A percentile compares a stretch with the other conserved stretches of the same genome.
Conservation (phyloP, 768 basidiomycete species). For the Termitomyces heimii region DNA sequence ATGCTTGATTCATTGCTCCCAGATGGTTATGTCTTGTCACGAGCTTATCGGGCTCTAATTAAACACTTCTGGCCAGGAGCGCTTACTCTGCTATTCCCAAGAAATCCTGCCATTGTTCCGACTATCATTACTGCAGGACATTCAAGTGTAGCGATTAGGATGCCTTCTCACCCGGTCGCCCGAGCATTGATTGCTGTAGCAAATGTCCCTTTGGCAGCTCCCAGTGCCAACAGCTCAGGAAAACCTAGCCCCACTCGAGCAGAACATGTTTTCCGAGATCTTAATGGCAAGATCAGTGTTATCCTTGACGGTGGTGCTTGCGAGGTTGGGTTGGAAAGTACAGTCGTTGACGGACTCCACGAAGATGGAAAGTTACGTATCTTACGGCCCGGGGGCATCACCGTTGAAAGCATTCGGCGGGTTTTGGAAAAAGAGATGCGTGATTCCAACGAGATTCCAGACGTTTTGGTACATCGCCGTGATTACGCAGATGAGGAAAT, state of each 20-base stretch:
- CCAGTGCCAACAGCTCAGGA: slow-evolving; percentile 92
- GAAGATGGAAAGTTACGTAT: slow-evolving; percentile 73
- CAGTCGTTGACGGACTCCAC: slow-evolving; percentile 86
- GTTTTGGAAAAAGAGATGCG: slow-evolving; percentile 40
- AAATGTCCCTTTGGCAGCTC: slow-evolving; percentile 81
- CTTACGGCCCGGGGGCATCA: slow-evolving; percentile 87
- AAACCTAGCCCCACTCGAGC: slow-evolving; percentile 92
- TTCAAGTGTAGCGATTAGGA: slow-evolving; percentile 80
- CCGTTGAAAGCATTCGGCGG: slow-evolving; percentile 78
- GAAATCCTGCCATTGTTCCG: slow-evolving; percentile 55
- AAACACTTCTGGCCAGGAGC: slow-evolving; percentile 93
- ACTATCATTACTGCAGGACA: slow-evolving; percentile 75
- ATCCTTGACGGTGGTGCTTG: slow-evolving; percentile 94
- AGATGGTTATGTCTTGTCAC: slow-evolving; percentile 49
- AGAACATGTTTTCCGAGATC: slow-evolving; percentile 76
- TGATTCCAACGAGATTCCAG: slow-evolving; percentile 31
- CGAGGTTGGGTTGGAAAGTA: slow-evolving; percentile 89
- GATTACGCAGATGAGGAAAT: slow-evolving; percentile 69
- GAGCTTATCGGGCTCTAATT: slow-evolving; percentile 69
- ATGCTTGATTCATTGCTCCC: slow-evolving; percentile 84
- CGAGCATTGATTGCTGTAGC: slow-evolving; percentile 78
- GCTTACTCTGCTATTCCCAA: slow-evolving; percentile 87
- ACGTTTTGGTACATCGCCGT: slow-evolving; percentile 71
- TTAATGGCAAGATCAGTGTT: slow-evolving; percentile 65
- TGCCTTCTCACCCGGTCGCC: slow-evolving; percentile 93